These are phyloP conservation scores for Platanus orientalis DNA, from an alignment of 164 flowering plant species.

Conservation along the genomic window DNA sequence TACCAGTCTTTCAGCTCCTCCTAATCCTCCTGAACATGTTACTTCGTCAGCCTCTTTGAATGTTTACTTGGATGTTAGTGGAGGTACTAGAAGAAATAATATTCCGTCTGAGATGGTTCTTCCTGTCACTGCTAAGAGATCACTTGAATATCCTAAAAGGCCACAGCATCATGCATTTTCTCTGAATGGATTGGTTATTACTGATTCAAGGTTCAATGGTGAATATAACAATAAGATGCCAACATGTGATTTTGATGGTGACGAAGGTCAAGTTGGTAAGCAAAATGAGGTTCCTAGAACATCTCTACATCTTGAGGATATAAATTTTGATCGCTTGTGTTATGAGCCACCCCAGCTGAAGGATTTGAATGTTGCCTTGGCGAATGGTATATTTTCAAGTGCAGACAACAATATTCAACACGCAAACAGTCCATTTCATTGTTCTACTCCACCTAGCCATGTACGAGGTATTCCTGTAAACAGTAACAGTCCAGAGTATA, in stretches of 20 bases:
- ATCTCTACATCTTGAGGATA: slow-evolving; percentile 10
- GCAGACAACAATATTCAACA: slow-evolving; percentile 1
- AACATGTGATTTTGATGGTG: no score
- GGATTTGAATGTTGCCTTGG: background rate
- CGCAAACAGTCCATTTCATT: slow-evolving; percentile 14
- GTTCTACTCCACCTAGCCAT: slow-evolving; percentile 21
- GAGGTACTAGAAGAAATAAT: background rate
- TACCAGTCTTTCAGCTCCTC: slow-evolving; percentile 6
- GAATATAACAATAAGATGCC: slow-evolving; percentile 15
- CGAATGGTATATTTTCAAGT: slow-evolving; percentile 4
- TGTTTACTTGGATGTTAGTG: slow-evolving; percentile 1
- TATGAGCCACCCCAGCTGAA: slow-evolving; percentile 21
- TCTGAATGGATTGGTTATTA: slow-evolving; percentile 4
- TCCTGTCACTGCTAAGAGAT: slow-evolving; percentile 12
- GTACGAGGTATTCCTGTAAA: slow-evolving; percentile 2
- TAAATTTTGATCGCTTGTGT: slow-evolving; percentile 12
- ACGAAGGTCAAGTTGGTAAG: no score
- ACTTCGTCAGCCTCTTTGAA: background rate
- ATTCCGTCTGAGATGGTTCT: slow-evolving; percentile 5
- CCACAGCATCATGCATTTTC: slow-evolving; percentile 5
- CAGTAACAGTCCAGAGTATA: slow-evolving; percentile 30
- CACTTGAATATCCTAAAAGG: slow-evolving; percentile 24
- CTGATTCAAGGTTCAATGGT: slow-evolving; percentile 9
- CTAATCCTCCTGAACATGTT: background rate
- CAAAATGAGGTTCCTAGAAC: slow-evolving; percentile 6